Base-by-base conservation (phyloP, 495 filamentous ascomycete species). In the Neurospora sp. region DNA sequence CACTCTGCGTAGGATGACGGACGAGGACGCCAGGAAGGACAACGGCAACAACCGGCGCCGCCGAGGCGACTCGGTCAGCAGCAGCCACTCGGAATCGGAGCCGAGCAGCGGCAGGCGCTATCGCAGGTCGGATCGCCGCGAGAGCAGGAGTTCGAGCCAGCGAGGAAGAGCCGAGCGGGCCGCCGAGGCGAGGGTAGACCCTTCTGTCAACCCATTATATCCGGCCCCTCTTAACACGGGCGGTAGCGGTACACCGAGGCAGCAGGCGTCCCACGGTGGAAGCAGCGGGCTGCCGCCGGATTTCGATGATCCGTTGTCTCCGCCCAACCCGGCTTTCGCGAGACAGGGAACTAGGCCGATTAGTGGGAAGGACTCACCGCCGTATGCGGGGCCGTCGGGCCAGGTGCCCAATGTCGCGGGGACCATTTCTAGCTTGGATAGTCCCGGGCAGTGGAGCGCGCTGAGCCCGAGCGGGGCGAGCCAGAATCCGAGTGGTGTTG, bases 1-100 rank as follows among this genome's bases (percentile, higher is more conserved):
- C 68, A 97, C 94, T 12, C 85, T 97, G 22, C 88, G 93, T 31
- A 86, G 92, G 38, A 82, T 97, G 14, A 93, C 90, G 8, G 93
- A 95, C 74, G 89, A 93, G 79, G 94, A 97, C 86, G 90, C 91
- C 4, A 79, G n/a, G 77, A 59, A 59, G 1, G 79, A 18, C 74
- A 75, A 22, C 68, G 71, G 70, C 69, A 75, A 27, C 20, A 72
- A 75, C 8, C 74, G 80, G n/a, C 77, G 81, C 69, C 68, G 79
- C 39, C 79, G 83, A 69, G 81, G 79, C 69, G 82, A 85, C 73
- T 86, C 84, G 31, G 74, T 85, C n/a, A 84, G 82, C 27, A 85
- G 82, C 71, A 87, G 82, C 72, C 73, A 84, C 12, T 85, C 83
- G 8, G 86, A 81, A 35, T 78, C 75, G 20, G 86, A 85, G 35